A percentile compares a stretch with the other conserved stretches of the same genome.
Conservation (phyloP, 768 basidiomycete species). For the Clavulina sp. region DNA sequence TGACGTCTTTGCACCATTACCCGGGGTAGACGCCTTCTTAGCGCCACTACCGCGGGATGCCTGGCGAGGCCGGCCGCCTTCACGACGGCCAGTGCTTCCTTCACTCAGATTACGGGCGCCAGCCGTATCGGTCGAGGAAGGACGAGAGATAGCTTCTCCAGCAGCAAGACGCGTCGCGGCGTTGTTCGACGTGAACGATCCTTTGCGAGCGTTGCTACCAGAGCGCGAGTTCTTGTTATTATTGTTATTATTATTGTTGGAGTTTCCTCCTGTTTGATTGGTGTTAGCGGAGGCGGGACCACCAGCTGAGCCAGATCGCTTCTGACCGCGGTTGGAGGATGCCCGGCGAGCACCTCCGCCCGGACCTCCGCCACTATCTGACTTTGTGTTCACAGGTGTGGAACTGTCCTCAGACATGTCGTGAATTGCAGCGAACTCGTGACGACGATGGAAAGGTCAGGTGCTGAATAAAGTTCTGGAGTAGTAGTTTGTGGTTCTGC, state of each 20-base stretch:
- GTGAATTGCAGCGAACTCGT: too few species aligned
- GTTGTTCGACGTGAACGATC: not conserved
- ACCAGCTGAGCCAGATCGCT: not conserved
- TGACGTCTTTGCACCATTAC: slow-evolving; percentile 7
- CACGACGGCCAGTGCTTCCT: slow-evolving; percentile 1
- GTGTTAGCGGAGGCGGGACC: not conserved
- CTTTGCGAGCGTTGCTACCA: not conserved
- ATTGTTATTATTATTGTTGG: too few species aligned
- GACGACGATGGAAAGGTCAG: too few species aligned
- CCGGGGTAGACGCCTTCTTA: slow-evolving; percentile 3
- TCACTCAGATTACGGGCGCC: not conserved
- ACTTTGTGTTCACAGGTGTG: too few species aligned
- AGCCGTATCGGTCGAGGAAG: slow-evolving; percentile 12
- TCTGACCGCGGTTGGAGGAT: not conserved
- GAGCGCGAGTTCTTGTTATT: too few species aligned
- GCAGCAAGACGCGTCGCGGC: slow-evolving; percentile 6
- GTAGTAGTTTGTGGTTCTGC: too few species aligned
- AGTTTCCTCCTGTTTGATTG: too few species aligned
- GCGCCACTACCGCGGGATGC: not conserved
- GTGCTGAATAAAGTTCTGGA: too few species aligned
- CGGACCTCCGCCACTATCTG: too few species aligned
- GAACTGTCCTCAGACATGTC: too few species aligned
- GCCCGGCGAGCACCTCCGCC: too few species aligned
- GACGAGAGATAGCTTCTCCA: slow-evolving; percentile 9
- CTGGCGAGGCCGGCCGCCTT: slow-evolving; percentile 2